These are phyloP conservation scores for Volvariella surrecta DNA, from an alignment of 1,284 basidiomycete genomes.

Conservation along the genomic window DNA sequence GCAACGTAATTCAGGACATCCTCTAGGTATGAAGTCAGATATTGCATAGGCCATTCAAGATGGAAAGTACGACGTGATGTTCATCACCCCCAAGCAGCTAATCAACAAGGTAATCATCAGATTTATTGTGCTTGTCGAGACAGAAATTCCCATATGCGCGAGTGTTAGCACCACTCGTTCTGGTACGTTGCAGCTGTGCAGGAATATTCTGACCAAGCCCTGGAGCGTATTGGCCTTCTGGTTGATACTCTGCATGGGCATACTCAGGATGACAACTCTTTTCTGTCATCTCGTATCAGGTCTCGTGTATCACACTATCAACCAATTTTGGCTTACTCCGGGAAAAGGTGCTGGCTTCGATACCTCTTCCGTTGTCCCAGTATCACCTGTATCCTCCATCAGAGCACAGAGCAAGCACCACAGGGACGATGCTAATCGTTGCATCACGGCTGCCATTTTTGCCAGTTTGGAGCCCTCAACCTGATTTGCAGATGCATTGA, in stretches of 20 bases:
- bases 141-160: slow-evolving; percentile 17
- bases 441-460: neutral
- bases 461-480: neutral
- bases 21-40: too few species aligned
- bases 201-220: slow-evolving; percentile 17
- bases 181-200: slow-evolving; percentile 18
- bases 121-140: slow-evolving; percentile 14
- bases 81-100: too few species aligned
- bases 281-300: slow-evolving; percentile 13
- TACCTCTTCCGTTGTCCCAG: neutral
- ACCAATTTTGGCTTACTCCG: neutral
- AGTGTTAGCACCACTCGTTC: slow-evolving; percentile 18
- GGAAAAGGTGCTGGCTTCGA: neutral
- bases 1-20: too few species aligned
- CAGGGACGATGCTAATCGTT: neutral
- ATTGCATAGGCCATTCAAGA: too few species aligned
- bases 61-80: too few species aligned
- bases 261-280: slow-evolving; percentile 17
- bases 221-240: slow-evolving; percentile 19
- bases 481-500: neutral
- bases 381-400: neutral
- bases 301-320: neutral
- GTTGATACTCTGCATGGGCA: slow-evolving; percentile 21
- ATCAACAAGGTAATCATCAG: too few species aligned
- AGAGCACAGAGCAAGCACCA: neutral